Base-by-base conservation (phyloP, 2,329 filamentous ascomycete species). In the Epicoccum nigrum region DNA sequence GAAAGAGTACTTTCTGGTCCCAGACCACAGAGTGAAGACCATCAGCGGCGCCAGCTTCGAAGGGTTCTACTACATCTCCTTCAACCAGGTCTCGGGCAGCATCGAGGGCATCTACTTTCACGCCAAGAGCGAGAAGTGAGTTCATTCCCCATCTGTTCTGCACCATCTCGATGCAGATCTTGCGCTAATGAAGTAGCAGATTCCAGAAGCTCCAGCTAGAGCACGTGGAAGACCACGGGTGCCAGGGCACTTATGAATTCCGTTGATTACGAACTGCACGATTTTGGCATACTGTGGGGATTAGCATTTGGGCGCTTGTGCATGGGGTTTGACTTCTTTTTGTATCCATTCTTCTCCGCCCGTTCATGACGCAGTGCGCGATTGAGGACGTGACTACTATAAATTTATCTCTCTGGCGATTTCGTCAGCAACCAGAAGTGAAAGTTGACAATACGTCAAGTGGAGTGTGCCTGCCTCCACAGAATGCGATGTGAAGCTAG, bases 21-120 rank as follows among this genome's bases (percentile, higher is more conserved):
- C 94, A 1, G 92, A 99, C 67, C 94, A 99, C 72, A 85, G 90
- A 13, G 92, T 97, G 16, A 84, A 88, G 55, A 95, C 90, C 9
- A 96, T 99, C 55, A 89, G 86, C 27, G 94, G 94, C 15, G 94
- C 94, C 7, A 97, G 93, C 68, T 99, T 97, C 54, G 94, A 99
- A 70, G 94, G 94, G 0, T 99, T 99, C 72, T 99, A 97, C 73
- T 99, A 99, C 69, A 97, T 99, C 61, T 97, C 92, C 77, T 97
- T 97, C 78, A 96, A 97, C 73, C 93, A 97, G 75, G 79, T 91
- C 40, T 84, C 87, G 58, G 94, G 93, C 7, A 87, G 83, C 58
- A 89, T 99, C 32, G 92, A 86, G 68, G 94, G 94, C 15, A 96
- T 97, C 51, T 99, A 99, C 76, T 99, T 96, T 73, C 94, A 99